phyloP scores from a whole-genome alignment of 106 monocot species.

The Cymbidium sinense region DNA sequence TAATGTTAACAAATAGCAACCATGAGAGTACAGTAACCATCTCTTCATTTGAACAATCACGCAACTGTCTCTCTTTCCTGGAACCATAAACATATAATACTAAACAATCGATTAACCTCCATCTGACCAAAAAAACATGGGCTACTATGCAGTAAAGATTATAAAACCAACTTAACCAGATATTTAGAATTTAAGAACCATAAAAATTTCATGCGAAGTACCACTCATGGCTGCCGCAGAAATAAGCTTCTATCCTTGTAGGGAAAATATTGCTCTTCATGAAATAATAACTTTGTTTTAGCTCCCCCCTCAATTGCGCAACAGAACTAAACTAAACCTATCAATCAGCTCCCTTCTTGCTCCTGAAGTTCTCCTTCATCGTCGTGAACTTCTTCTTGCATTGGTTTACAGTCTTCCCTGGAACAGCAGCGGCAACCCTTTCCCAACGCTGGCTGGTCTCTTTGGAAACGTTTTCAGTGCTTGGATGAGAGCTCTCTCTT shows the following conservation, averaged over 20 bases:
- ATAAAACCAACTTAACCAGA: not conserved
- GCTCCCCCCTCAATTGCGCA: slow-evolving; percentile 81
- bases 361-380: slow-evolving; percentile 86
- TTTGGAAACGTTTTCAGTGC: slow-evolving; percentile 91
- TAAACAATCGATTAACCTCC: not conserved
- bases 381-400: slow-evolving; percentile 85
- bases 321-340: slow-evolving; percentile 35
- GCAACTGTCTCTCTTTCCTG: not conserved
- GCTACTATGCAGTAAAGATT: not conserved
- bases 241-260: slow-evolving; percentile 91
- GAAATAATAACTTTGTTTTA: slow-evolving; percentile 11
- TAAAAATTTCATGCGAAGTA: not conserved
- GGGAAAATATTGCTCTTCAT: slow-evolving; percentile 28
- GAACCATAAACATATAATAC: not conserved
- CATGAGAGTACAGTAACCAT: not conserved
- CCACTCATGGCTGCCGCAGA: slow-evolving; percentile 60
- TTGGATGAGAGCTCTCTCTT: slow-evolving; percentile 82
- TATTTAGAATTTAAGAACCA: not conserved
- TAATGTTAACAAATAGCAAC: not conserved
- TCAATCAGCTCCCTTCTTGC: slow-evolving; percentile 53
- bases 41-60: not conserved
- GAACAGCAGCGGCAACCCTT: slow-evolving; percentile 74
- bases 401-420: slow-evolving; percentile 84
- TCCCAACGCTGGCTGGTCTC: slow-evolving; percentile 85
- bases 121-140: not conserved